Conservation (phyloP, 2,329 filamentous ascomycete genomes). For the Bipolaris victoriae region DNA sequence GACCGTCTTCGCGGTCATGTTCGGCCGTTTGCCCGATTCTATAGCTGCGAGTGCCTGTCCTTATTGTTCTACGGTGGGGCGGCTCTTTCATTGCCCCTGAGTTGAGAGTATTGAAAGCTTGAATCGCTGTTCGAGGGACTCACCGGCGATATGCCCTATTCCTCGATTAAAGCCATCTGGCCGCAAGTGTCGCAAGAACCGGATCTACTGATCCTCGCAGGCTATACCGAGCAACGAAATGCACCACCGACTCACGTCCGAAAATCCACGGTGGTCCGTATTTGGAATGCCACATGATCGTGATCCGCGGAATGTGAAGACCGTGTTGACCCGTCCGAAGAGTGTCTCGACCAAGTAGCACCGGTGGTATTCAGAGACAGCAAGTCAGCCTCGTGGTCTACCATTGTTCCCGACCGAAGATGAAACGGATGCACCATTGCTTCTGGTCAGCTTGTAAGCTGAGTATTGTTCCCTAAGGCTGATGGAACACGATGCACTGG, state of each 20-base stretch:
- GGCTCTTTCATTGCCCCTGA: background rate
- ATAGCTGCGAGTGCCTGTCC: conserved; percentile 2
- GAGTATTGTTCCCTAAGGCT: conserved; percentile 6
- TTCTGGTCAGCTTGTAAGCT: conserved; percentile 11
- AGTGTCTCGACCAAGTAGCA: conserved; percentile 12
- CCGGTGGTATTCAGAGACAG: conserved; percentile 13
- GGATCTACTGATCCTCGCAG: conserved; percentile 7
- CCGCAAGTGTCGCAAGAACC: conserved; percentile 8
- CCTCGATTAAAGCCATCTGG: background rate
- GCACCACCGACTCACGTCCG: conserved; percentile 1
- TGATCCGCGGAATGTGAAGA: conserved; percentile 6
- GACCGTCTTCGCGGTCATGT: conserved; percentile 2
- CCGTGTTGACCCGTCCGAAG: conserved; percentile 21
- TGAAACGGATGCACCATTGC: conserved; percentile 11
- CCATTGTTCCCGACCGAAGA: conserved; percentile 1
- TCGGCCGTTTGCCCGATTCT: conserved; percentile 2
- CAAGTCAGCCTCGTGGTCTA: conserved; percentile 10
- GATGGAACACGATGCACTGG: conserved; percentile 8
- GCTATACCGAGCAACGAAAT: conserved; percentile 3
- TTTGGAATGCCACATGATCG: conserved; percentile 24
- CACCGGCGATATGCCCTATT: background rate
- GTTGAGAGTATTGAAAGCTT: background rate
- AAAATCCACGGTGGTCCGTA: conserved; percentile 12
- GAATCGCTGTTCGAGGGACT: background rate
- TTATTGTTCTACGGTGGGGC: conserved; percentile 1